phyloP scores from a whole-genome alignment of 139 green algal genomes.

The Zygnema circumcarinatum region DNA sequence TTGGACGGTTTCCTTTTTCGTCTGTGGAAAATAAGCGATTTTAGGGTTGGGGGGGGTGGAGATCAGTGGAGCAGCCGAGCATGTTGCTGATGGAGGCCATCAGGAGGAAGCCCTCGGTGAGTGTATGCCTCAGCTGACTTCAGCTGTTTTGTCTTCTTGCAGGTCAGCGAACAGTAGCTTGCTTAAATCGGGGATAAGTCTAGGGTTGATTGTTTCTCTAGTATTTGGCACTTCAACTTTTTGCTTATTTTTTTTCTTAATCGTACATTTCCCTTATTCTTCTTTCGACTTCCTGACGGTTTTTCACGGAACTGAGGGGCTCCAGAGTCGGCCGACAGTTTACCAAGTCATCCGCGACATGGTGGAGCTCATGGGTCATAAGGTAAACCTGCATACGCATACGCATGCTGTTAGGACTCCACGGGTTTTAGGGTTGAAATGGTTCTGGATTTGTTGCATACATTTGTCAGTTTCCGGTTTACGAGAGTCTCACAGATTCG shows the following conservation, averaged over 20 bases:
- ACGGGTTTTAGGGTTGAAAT: background rate
- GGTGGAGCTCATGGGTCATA: slow-evolving; percentile 54
- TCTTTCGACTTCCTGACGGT: background rate
- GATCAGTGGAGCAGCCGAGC: slow-evolving; percentile 24
- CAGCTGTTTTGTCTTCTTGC: too few species aligned
- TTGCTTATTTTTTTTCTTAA: too few species aligned
- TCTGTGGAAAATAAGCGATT: too few species aligned
- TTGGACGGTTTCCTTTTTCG: too few species aligned
- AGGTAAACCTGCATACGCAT: slow-evolving; percentile 39
- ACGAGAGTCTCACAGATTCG: too few species aligned
- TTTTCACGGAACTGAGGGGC: background rate
- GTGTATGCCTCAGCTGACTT: slow-evolving; percentile 13
- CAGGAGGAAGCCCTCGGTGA: background rate
- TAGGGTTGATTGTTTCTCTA: too few species aligned
- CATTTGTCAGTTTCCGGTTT: too few species aligned
- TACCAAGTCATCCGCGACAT: slow-evolving; percentile 59
- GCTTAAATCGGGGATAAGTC: too few species aligned
- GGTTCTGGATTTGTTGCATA: slow-evolving; percentile 8
- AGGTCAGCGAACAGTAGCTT: too few species aligned
- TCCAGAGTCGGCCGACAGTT: slow-evolving; percentile 42
- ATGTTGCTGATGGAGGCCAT: slow-evolving; percentile 50
- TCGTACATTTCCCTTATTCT: too few species aligned
- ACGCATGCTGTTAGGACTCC: slow-evolving; percentile 4
- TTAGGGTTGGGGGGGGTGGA: too few species aligned
- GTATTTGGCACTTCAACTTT: too few species aligned